Conservation (phyloP, 202 grass and related monocot genomes). For the Bolboschoenoplectus hybrid region DNA sequence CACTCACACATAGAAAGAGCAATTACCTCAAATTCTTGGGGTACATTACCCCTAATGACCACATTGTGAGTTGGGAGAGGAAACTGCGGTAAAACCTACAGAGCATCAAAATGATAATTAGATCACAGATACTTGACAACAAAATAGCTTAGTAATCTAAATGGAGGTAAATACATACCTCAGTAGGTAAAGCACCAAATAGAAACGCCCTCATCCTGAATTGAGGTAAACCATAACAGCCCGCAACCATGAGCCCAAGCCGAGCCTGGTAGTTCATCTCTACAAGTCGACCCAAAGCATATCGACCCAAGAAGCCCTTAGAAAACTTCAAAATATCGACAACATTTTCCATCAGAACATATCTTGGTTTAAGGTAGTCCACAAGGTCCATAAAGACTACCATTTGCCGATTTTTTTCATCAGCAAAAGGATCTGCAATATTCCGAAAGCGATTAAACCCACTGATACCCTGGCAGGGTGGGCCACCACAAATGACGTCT, state of each 20-base stretch:
- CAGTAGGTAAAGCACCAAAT: slow-evolving; percentile 60
- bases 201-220: slow-evolving; percentile 64
- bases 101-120: slow-evolving; percentile 9
- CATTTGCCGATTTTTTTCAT: slow-evolving; percentile 69
- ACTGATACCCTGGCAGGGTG: slow-evolving; percentile 51
- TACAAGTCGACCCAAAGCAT: slow-evolving; percentile 63
- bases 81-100: slow-evolving; percentile 67
- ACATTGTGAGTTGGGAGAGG: slow-evolving; percentile 71
- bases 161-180: slow-evolving; percentile 45
- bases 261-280: slow-evolving; percentile 63
- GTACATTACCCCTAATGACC: slow-evolving; percentile 56
- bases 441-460: slow-evolving; percentile 64
- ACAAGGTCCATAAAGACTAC: slow-evolving; percentile 72
- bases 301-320: slow-evolving; percentile 56
- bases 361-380: slow-evolving; percentile 59
- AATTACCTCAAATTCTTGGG: slow-evolving; percentile 70
- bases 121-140: background rate
- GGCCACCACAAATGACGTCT: slow-evolving; percentile 56
- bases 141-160: background rate
- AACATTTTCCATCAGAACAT: slow-evolving; percentile 73
- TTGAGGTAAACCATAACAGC: slow-evolving; percentile 68
- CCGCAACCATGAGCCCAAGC: slow-evolving; percentile 62
- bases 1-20: background rate
- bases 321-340: slow-evolving; percentile 75
- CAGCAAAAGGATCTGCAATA: slow-evolving; percentile 40